Conservation (phyloP, 1,284 basidiomycete genomes). For the Sphagnurus paluster region DNA sequence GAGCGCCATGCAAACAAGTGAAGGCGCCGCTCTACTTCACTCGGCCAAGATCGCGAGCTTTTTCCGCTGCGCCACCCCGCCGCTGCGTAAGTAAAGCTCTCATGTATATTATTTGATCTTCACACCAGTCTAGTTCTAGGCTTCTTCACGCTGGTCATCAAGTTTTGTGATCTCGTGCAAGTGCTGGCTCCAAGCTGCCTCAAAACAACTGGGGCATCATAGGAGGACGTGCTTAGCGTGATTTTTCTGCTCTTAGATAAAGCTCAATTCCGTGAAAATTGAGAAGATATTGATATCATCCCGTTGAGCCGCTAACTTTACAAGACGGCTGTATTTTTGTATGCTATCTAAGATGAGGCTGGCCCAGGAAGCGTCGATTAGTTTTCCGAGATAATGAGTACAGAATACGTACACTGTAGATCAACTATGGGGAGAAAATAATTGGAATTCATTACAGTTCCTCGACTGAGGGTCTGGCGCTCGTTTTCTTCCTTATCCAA, state of each 20-base stretch:
- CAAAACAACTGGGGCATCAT: slow-evolving; percentile 86
- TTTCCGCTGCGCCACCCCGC: slow-evolving; percentile 83
- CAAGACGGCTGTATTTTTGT: slow-evolving; percentile 64
- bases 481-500: slow-evolving; percentile 60
- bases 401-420: slow-evolving; percentile 9
- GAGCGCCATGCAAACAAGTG: slow-evolving; percentile 87
- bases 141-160: slow-evolving; percentile 84
- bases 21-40: slow-evolving; percentile 90
- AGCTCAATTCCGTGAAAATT: slow-evolving; percentile 79
- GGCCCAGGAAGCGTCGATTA: slow-evolving; percentile 67
- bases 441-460: slow-evolving; percentile 6
- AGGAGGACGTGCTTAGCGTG: slow-evolving; percentile 78
- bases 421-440: background rate
- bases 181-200: slow-evolving; percentile 85
- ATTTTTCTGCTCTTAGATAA: slow-evolving; percentile 84
- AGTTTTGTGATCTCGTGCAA: slow-evolving; percentile 89
- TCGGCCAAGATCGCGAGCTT: slow-evolving; percentile 75
- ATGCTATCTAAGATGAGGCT: slow-evolving; percentile 68
- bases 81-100: slow-evolving; percentile 46
- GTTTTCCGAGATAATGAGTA: slow-evolving; percentile 1
- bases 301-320: slow-evolving; percentile 74
- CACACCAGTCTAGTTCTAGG: slow-evolving; percentile 59
- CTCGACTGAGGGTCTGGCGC: slow-evolving; percentile 16
- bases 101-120: background rate
- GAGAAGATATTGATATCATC: slow-evolving; percentile 69